A percentile compares a stretch with the other conserved stretches of the same genome.
These are phyloP conservation scores for Aspergillus uvarum DNA, from an alignment of 2,329 filamentous ascomycete species.

Conservation along the genomic window DNA sequence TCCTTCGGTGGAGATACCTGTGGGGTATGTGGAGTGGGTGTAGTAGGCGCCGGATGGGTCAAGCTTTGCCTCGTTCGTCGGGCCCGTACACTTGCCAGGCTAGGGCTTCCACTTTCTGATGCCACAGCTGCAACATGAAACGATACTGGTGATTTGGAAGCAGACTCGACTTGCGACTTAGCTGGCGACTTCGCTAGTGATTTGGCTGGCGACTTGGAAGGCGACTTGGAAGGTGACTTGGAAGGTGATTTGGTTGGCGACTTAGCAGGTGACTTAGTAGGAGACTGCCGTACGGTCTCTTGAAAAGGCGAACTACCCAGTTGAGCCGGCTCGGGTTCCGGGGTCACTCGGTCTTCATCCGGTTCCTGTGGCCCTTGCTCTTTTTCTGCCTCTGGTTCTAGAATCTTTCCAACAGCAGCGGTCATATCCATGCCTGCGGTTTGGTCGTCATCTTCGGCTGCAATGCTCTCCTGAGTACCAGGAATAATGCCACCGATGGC, in stretches of 20 bases:
- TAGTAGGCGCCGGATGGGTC: constrained; percentile 44
- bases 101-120: constrained; percentile 56
- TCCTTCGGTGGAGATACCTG: constrained; percentile 43
- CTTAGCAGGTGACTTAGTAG: constrained; percentile 23
- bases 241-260: constrained; percentile 24
- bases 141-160: constrained; percentile 26
- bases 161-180: constrained; percentile 14
- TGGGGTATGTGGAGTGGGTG: constrained; percentile 41
- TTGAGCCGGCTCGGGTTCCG: constrained; percentile 53
- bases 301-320: constrained; percentile 49
- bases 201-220: constrained; percentile 28
- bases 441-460: constrained; percentile 40
- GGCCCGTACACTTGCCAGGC: constrained; percentile 53
- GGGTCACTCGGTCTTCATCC: constrained; percentile 50
- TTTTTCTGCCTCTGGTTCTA: constrained; percentile 45
- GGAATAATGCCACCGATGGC: constrained; percentile 48
- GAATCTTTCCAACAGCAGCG: constrained; percentile 61
- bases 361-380: constrained; percentile 51
- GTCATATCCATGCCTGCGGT: constrained; percentile 70
- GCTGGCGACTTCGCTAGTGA: constrained; percentile 9
- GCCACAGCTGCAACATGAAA: constrained; percentile 43
- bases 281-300: constrained; percentile 34
- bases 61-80: constrained; percentile 50
- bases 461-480: constrained; percentile 40
- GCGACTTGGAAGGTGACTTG: not conserved